Conservation (phyloP, 495 filamentous ascomycete genomes). For the Neurospora africana region DNA sequence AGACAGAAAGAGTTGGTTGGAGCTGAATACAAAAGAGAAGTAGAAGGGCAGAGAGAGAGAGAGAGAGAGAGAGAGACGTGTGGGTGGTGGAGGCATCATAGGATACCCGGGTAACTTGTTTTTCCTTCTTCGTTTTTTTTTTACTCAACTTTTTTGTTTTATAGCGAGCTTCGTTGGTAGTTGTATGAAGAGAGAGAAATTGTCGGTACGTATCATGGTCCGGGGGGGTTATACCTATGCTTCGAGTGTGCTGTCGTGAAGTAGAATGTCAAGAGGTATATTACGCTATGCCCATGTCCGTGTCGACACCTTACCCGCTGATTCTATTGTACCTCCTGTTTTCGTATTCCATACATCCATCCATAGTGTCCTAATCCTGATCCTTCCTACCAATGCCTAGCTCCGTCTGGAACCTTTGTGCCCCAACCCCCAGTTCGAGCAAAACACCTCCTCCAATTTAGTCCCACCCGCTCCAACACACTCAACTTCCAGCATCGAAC, state of each 20-base stretch:
- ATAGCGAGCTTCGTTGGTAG: neutral
- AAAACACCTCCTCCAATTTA: neutral
- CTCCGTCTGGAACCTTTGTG: too few species aligned
- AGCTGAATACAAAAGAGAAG: too few species aligned
- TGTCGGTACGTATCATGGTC: neutral
- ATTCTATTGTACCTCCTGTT: neutral
- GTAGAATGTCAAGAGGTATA: neutral
- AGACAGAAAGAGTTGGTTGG: neutral
- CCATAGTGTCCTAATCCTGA: neutral
- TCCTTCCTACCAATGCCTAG: too few species aligned
- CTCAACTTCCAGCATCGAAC: neutral
- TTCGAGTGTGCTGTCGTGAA: neutral
- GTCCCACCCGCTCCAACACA: neutral
- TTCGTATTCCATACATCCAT: neutral
- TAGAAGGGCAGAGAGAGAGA: too few species aligned
- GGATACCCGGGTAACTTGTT: neutral
- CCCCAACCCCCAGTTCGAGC: too few species aligned
- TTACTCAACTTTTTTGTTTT: neutral
- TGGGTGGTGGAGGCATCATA: neutral
- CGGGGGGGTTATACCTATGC: neutral
- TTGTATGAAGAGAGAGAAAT: neutral
- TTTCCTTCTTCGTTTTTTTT: neutral
- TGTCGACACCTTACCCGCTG: neutral
- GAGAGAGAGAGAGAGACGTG: too few species aligned
- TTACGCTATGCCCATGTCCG: neutral